Evolutionary conservation across 352 stramenopile genomes (phyloP).

Genomic region (Pythium brassicae): DNA sequence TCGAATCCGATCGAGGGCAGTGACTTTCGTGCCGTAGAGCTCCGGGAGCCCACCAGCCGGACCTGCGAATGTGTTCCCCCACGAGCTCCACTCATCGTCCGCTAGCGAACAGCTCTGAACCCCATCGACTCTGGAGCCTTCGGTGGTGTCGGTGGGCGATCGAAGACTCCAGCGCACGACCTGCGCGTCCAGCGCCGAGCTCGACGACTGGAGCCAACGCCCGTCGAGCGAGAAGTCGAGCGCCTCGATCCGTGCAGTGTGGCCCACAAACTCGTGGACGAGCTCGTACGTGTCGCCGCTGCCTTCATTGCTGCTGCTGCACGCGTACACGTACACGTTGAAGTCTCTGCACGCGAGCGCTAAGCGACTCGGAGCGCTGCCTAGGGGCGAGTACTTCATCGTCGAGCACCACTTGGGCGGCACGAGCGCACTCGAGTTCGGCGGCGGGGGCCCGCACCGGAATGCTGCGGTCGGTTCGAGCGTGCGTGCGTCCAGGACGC

Average conservation of each 20-base stretch:
- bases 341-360: conserved; percentile 62
- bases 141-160: conserved; percentile 3
- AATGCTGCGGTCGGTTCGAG: conserved; percentile 20
- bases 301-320: no score
- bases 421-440: conserved; percentile 3
- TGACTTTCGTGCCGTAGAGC: conserved; percentile 24
- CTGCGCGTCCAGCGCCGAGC: conserved; percentile 44
- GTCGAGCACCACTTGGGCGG: conserved; percentile 45
- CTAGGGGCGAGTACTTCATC: conserved; percentile 43
- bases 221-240: conserved; percentile 67
- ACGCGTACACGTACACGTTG: conserved; percentile 69
- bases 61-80: conserved; percentile 47
- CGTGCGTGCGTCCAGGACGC: conserved; percentile 30
- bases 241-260: conserved; percentile 53
- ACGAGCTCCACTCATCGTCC: conserved; percentile 47
- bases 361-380: conserved; percentile 18
- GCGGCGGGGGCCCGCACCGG: conserved; percentile 7
- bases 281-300: conserved; percentile 32
- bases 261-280: conserved; percentile 51
- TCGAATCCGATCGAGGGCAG: conserved; percentile 37
- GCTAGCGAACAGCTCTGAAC: conserved; percentile 17
- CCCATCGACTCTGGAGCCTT: background rate
- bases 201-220: conserved; percentile 64
- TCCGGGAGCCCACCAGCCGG: conserved; percentile 45
- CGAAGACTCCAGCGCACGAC: conserved; percentile 63